Conservation (phyloP, 2,329 filamentous ascomycete species). For the Diaporthe amygdali region DNA sequence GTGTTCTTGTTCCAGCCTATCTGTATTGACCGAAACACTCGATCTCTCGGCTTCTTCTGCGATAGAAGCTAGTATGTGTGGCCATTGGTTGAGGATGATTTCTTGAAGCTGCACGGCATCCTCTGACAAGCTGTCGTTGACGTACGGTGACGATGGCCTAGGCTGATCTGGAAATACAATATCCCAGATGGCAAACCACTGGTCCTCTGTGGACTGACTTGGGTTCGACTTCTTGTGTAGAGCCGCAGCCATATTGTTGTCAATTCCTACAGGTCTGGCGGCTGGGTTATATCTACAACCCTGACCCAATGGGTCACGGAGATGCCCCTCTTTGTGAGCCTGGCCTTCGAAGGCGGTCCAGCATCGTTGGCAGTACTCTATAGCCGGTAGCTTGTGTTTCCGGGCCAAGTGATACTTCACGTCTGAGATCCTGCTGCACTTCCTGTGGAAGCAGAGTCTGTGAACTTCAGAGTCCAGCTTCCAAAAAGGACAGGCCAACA, state of each 20-base stretch:
- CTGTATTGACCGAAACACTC: not conserved
- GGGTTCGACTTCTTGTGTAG: not conserved
- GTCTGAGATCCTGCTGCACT: not conserved
- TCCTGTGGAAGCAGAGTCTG: not conserved
- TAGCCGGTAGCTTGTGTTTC: not conserved
- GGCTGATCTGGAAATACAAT: not conserved
- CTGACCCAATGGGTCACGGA: not conserved
- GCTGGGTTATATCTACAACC: not conserved
- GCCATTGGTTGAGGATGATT: not conserved
- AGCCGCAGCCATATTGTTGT: not conserved
- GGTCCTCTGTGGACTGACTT: not conserved
- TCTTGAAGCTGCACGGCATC: not conserved
- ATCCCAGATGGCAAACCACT: not conserved
- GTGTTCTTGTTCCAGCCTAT: not conserved
- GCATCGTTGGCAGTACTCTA: not conserved
- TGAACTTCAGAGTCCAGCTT: not conserved
- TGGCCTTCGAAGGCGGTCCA: not conserved
- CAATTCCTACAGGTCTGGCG: not conserved
- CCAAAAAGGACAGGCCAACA: not conserved
- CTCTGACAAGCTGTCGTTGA: not conserved
- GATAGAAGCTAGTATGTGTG: not conserved
- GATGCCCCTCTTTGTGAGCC: not conserved
- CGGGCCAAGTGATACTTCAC: not conserved
- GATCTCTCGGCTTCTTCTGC: not conserved
- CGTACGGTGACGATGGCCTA: not conserved